Evolutionary conservation across 129 eudicot genomes (phyloP), one percentile per base, ranked within the genome.

Genomic region (Centella asiatica): DNA sequence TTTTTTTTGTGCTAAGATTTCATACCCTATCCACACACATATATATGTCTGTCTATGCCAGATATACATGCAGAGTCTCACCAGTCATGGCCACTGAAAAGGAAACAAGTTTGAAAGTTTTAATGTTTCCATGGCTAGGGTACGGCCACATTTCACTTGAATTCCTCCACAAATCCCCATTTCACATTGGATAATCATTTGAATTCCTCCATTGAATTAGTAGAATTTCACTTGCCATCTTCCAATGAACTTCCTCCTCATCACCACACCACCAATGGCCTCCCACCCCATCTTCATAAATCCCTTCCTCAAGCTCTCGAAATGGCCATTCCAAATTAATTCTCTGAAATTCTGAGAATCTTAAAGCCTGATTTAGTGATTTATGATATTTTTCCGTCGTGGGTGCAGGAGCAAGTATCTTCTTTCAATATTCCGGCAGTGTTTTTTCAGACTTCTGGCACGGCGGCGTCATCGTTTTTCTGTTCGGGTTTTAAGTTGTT

Each of bases 341-440:
- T 69, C 48, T 57, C 45, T 0, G 6, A 14, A 24, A 44, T 69
- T 15, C 49, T 65, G 8, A 11, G 3, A 3, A 65, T 48, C 8
- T 8, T 33, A 2, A 65, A 22, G 23, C 69, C 59, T 0, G 25
- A 34, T 27, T 42, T 65, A 26, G 44, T 50, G 1, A 65, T 65
- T 0, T 49, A 65, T 20, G 60, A 65, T 23, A 20, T 39, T 15
- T 50, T 17, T 39, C 74, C 60, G 13, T 40, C 81, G 22, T 77
- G 81, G 81, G 77, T 75, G 20, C 58, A 66, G 2, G 57, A 57
- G 1, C 10, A 71, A 0, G 77, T 74, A 19, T 23, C 60, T 5
- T 59, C 47, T 1, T 37, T 25, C 17, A 47, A 56, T 12, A 66
- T 77, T 7, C 74, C 77, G 34, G 56, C 66, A 2, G 66, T 77